Base-by-base conservation (phyloP, 495 filamentous ascomycete species). In the Penicillium atrosanguineum region DNA sequence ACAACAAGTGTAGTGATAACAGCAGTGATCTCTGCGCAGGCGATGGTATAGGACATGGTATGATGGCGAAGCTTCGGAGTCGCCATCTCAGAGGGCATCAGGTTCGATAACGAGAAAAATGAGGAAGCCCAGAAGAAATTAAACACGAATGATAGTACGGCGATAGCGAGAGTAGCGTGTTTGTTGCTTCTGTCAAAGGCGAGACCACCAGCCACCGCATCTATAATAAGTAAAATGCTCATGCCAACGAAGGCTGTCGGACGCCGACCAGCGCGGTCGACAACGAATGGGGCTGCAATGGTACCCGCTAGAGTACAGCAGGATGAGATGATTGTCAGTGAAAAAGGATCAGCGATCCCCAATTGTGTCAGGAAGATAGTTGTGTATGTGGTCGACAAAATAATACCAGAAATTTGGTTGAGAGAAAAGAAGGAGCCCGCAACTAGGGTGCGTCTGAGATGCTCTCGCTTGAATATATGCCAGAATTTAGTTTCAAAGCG, bases 41-140 rank as follows among this genome's bases (percentile, higher is more conserved):
- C 69, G 36, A 74, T 63, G 1, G 71, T 74, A 48, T 74, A 72
- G 1, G 71, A 66, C 71, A 74, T 72, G 36, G 68, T 72, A 39
- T 68, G 63, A 51, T 72, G 67, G 28, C 69, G 71, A 7, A 74
- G 61, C 40, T 69, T 74, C n/a, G 71, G 68, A 7, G 69, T 74
- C 7, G 71, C 71, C 16, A 72, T 72, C 44, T 74, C 71, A 3
- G 71, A 64, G 3, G 71, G 71, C 65, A 74, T 70, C 41, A 74
- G 41, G 20, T 52, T 62, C 9, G 66, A 69, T 12, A 72, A 44
- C 0, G 69, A 69, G 50, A 52, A 65, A 50, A 72, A 72, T 1
- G 67, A 70, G 7, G 65, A 68, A 3, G 67, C 68, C 65, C 69
- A 72, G 51, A 72, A 72, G 50, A 72, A 72, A 26, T 72, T 72